A percentile compares a stretch with the other conserved stretches of the same genome.
These are phyloP conservation scores for Backusella psychrophila DNA, from an alignment of 192 early-diverging fungal genomes.

Conservation along the genomic window DNA sequence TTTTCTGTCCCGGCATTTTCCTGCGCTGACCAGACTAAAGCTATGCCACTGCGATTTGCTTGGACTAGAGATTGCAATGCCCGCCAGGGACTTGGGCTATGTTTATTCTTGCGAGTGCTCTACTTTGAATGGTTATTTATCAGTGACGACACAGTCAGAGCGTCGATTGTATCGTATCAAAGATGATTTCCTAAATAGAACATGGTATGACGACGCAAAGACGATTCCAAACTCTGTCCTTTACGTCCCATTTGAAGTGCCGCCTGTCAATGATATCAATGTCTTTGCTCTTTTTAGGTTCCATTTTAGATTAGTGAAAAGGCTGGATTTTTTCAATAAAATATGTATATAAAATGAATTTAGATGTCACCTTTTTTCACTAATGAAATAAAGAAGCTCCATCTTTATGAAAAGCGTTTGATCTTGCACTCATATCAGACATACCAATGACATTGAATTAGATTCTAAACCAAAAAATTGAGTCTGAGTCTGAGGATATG, in stretches of 20 bases:
- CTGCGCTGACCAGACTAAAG: neutral
- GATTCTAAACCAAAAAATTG: no score
- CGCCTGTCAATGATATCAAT: neutral
- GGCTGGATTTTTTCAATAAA: neutral
- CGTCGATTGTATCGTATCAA: neutral
- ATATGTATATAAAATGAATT: neutral
- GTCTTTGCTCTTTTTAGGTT: neutral
- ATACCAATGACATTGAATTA: no score
- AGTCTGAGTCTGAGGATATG: no score
- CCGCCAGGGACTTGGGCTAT: neutral
- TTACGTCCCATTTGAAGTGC: neutral
- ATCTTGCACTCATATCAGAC: no score
- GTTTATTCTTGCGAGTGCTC: neutral
- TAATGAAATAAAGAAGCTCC: no score
- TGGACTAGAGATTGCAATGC: neutral
- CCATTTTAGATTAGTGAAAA: neutral
- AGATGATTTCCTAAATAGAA: neutral
- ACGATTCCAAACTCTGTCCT: neutral
- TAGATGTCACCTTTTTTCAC: no score
- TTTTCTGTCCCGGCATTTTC: neutral
- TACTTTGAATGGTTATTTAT: neutral
- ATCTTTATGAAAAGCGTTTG: no score
- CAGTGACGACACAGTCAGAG: neutral
- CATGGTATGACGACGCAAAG: neutral
- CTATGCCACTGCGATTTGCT: neutral